Base-by-base conservation (phyloP, 257 asterid genomes). In the Solanum pinnatisectum region DNA sequence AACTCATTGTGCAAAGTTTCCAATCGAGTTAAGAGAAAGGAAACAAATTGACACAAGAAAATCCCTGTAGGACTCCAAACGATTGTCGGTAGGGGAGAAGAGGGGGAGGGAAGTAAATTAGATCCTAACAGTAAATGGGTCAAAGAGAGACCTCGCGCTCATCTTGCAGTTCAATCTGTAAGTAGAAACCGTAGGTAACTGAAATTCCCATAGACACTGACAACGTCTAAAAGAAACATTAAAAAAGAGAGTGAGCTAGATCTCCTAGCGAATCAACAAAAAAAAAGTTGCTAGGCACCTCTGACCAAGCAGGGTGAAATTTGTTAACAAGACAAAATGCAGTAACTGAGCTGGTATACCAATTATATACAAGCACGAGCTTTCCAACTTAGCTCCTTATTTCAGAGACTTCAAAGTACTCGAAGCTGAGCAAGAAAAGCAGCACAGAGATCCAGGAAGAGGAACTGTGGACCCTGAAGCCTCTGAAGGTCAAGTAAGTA, bases 341-440 rank as follows among this genome's bases (percentile, higher is more conserved):
- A 56, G 85, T 76, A 87, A 87, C 56, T 84, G 67, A 27, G 76
- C 91, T 89, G 88, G 76, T 68, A 89, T 88, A 63, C 68, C 83
- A 79, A 89, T 87, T 84, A 91, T 92, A 56, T 94, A 94, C 96
- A 82, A 94, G 87, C 91, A 88, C 84, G 85, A 67, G 56, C 90
- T 85, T 90, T 88, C 82, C 86, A 70, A 71, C 82, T 32, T 87
- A n/a, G 59, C 84, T 60, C 35, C 83, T 6, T 44, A 70, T 83
- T 81, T 27, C 67, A 4, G 49, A 25, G 46, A 40, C 33, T 71
- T 94, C 90, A 95, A 23, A 94, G 98, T 32, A 96, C 98, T 4
- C 94, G 95, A 86, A 96, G 98, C 94, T 95, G 98, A 42, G 98
- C 94, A 78, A 95, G 98, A 74, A 96, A 95, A 72, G 99, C 97